Base-by-base conservation (phyloP, 1,284 basidiomycete species). In the Phellinidium pouzarii region DNA sequence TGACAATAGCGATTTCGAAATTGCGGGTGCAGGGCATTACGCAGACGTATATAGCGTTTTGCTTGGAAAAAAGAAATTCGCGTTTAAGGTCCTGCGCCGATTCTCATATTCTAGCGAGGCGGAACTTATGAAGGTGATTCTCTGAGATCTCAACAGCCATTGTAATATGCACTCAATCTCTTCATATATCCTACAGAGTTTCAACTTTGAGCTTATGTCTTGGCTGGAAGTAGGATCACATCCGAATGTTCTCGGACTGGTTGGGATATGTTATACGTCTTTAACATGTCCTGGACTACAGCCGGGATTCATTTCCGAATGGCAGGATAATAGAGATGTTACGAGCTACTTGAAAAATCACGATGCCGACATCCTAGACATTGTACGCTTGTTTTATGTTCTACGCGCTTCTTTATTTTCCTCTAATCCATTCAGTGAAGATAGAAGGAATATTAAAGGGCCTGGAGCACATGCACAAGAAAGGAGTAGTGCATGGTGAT, bases 391-490 rank as follows among this genome's bases (percentile, higher is more conserved):
- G n/a, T 4, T 6, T 25, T 42, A 17, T 31, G 19, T 9, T 14
- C 17, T 46, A 34, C 19, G 11, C 23, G 17, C 3, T n/a, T 34
- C 12, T 12, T 37, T 36, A 19, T 20, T 12, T 6, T 23, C 23
- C 29, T 27, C 6, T 4, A 8, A 12, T 26, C 14, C 17, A 40
- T 31, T 1, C 23, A 14, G n/a, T 7, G 1, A 46, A 57, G 55
- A n/a, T 58, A 11, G 14, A 29, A 20, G 31, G 45, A 9, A 44
- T 55, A 14, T 4, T 45, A 7, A 12, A 26, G 5, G 55, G 52
- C 7, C 25, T 59, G 8, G n/a, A 14, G 17, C 50, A 57, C 46
- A 52, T 57, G 34, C 58, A 59, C 45, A 37, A 44, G 3, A 42
- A 31, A 1, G 44, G 43, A 2, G 27, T 57, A 6, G 43, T 57